A percentile compares a stretch with the other conserved stretches of the same genome.
Conservation (phyloP, 2,329 filamentous ascomycete species). For the Aspergillus neoniger region DNA sequence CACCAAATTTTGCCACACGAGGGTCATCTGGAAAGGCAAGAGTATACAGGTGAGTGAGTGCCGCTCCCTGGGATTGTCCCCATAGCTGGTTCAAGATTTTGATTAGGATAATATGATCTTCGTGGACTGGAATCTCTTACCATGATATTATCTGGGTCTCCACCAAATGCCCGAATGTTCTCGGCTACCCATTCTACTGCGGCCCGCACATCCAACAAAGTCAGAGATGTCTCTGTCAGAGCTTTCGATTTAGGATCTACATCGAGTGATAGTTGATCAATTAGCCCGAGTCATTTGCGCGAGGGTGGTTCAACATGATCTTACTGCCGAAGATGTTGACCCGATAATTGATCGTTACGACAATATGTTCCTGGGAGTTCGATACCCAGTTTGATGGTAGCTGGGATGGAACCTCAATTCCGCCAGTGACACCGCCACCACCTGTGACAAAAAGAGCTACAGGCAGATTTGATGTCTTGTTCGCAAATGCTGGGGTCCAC, state of each 20-base stretch:
- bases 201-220: neutral
- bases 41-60: constrained; percentile 24
- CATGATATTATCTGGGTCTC: neutral
- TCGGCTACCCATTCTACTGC: constrained; percentile 2
- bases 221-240: neutral
- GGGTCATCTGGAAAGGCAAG: constrained; percentile 27
- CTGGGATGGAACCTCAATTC: neutral
- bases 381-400: neutral
- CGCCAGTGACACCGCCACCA: neutral
- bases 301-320: too few species aligned
- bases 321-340: constrained; percentile 6
- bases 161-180: neutral
- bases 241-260: neutral
- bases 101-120: too few species aligned
- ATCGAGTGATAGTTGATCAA: too few species aligned
- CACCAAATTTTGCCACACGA: constrained; percentile 11
- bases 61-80: constrained; percentile 30
- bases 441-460: neutral
- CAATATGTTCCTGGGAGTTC: neutral
- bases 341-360: constrained; percentile 3
- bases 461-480: neutral
- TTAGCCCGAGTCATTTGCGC: too few species aligned
- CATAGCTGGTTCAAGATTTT: constrained; percentile 17
- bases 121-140: neutral
- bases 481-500: neutral